Conservation (phyloP, 768 basidiomycete genomes). For the Omphalotus guepiniiformis region DNA sequence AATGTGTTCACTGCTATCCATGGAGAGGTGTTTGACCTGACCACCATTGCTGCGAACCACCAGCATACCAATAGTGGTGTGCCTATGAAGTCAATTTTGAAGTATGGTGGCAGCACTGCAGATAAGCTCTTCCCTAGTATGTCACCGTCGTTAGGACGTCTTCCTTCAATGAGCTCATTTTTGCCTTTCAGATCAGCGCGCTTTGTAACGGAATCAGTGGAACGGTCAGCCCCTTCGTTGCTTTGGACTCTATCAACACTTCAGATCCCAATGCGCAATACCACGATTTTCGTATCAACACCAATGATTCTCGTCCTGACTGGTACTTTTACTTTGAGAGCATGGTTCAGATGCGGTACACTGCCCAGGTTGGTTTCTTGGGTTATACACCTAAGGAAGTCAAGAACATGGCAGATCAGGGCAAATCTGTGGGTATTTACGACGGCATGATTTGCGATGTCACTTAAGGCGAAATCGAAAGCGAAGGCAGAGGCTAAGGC, state of each 20-base stretch:
- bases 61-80: conserved; percentile 66
- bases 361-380: conserved; percentile 81
- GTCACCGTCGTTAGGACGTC: no score
- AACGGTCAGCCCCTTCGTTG: conserved; percentile 78
- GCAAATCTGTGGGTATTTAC: conserved; percentile 76
- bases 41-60: conserved; percentile 62
- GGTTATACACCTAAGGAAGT: conserved; percentile 80
- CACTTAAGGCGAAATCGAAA: conserved; percentile 31
- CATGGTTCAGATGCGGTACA: conserved; percentile 93
- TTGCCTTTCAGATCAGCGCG: conserved; percentile 68
- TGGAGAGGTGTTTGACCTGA: conserved; percentile 93
- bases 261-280: conserved; percentile 76
- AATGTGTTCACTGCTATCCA: conserved; percentile 81
- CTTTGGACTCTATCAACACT: conserved; percentile 71
- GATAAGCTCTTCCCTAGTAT: conserved; percentile 82
- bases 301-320: conserved; percentile 89
- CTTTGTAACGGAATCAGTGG: conserved; percentile 87
- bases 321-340: conserved; percentile 98
- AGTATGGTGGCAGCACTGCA: conserved; percentile 77
- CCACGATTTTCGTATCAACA: conserved; percentile 92
- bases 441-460: conserved; percentile 85
- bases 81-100: conserved; percentile 65
- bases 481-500: no score
- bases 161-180: conserved; percentile 16
- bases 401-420: conserved; percentile 58